These are phyloP conservation scores for Orbilia javanica DNA, from an alignment of 2,329 filamentous ascomycete genomes.

Conservation along the genomic window DNA sequence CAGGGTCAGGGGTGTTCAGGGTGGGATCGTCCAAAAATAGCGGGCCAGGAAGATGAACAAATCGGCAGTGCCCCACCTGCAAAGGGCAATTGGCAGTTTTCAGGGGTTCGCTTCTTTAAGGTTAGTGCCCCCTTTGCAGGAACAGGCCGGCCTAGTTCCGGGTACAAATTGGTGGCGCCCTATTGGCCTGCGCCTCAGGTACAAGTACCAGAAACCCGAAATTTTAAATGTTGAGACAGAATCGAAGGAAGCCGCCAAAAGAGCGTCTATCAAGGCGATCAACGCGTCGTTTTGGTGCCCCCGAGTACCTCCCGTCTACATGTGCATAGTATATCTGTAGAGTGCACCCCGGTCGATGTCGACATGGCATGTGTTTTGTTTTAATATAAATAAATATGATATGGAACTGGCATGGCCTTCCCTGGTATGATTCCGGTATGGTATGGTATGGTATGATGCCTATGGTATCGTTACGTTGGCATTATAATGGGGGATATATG, in stretches of 20 bases:
- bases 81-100: conserved; percentile 28
- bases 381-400: too few species aligned
- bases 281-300: conserved; percentile 21
- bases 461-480: neutral
- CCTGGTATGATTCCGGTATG: neutral
- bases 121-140: conserved; percentile 22
- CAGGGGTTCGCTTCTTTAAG: conserved; percentile 55
- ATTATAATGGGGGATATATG: neutral
- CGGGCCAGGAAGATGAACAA: conserved; percentile 8
- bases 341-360: too few species aligned
- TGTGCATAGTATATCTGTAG: too few species aligned
- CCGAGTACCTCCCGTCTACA: too few species aligned
- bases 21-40: conserved; percentile 58
- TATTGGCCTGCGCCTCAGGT: conserved; percentile 41
- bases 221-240: neutral
- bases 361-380: too few species aligned
- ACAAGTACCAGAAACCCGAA: conserved; percentile 8
- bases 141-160: neutral
- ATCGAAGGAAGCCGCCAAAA: conserved; percentile 6
- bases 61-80: conserved; percentile 48
- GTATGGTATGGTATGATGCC: neutral
- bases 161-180: conserved; percentile 26
- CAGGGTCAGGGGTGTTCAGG: conserved; percentile 17
- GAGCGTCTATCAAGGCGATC: conserved; percentile 43
- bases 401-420: too few species aligned